phyloP scores from a whole-genome alignment of 2,329 filamentous ascomycete genomes.

The Botrytis galanthina region DNA sequence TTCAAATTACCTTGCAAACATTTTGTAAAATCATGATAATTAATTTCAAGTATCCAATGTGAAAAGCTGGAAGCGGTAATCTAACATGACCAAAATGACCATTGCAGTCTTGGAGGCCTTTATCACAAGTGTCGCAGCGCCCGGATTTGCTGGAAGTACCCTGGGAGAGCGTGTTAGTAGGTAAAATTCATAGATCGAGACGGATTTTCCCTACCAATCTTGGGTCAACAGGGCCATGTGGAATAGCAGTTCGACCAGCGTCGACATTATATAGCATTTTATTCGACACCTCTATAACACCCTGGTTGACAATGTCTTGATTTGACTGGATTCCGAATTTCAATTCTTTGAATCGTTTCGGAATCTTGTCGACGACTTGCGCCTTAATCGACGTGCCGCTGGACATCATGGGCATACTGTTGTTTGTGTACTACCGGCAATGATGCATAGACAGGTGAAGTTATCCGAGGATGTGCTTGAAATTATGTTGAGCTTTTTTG shows the following conservation, averaged over 20 bases:
- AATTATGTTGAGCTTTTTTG: background rate
- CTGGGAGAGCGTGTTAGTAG: conserved; percentile 36
- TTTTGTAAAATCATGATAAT: conserved; percentile 89
- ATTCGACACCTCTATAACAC: conserved; percentile 91
- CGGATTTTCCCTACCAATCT: conserved; percentile 57
- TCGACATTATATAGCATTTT: conserved; percentile 89
- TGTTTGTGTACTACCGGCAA: conserved; percentile 11
- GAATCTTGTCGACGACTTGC: conserved; percentile 84
- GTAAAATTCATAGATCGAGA: background rate
- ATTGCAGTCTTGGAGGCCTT: conserved; percentile 78
- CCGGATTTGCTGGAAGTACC: conserved; percentile 84
- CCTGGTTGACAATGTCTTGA: conserved; percentile 93
- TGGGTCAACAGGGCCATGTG: conserved; percentile 82
- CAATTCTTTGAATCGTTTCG: conserved; percentile 88
- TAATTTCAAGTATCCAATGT: conserved; percentile 93
- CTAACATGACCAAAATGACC: conserved; percentile 95
- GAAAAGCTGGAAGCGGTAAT: conserved; percentile 86
- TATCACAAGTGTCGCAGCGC: conserved; percentile 78
- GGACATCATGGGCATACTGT: conserved; percentile 31
- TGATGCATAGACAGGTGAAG: conserved; percentile 7
- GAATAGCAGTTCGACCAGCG: conserved; percentile 70
- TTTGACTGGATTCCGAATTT: conserved; percentile 94
- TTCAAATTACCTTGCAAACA: conserved; percentile 72
- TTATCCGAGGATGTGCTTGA: background rate
- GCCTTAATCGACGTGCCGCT: conserved; percentile 59